A percentile compares a stretch with the other conserved stretches of the same genome.
phyloP scores from a whole-genome alignment of 257 asterid species.

The Apocynum venetum region DNA sequence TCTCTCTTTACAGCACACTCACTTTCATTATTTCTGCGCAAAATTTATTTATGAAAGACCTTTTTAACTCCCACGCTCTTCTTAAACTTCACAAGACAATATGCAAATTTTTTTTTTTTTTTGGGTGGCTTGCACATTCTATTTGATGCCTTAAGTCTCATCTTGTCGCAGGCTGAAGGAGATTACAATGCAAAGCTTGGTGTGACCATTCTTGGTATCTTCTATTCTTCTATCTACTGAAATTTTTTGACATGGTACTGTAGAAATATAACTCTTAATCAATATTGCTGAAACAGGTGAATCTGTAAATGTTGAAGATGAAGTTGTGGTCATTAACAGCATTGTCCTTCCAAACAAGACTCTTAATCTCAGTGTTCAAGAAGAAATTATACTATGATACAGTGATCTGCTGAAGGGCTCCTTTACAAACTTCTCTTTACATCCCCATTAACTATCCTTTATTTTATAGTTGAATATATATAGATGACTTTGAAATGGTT shows the following conservation, averaged over 20 bases:
- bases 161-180: constrained; percentile 59
- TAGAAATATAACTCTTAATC: background rate
- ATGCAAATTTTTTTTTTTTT: background rate
- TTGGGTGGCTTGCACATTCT: background rate
- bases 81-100: background rate
- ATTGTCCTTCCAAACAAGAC: constrained; percentile 85
- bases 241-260: background rate
- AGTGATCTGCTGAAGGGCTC: background rate
- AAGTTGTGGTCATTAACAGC: constrained; percentile 67
- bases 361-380: constrained; percentile 68
- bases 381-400: constrained; percentile 60
- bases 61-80: too few relatives aligned
- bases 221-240: background rate
- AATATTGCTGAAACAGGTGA: constrained; percentile 49
- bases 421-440: background rate
- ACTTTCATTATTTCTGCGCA: too few relatives aligned
- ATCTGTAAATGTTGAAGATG: constrained; percentile 75
- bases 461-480: background rate
- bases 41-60: too few relatives aligned
- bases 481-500: background rate
- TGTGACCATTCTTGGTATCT: constrained; percentile 66
- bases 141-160: background rate
- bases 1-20: too few relatives aligned
- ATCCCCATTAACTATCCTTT: background rate
- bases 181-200: constrained; percentile 73